Evolutionary conservation across 805 yeast species (phyloP).

Genomic region (Starmerella stigmatis): DNA sequence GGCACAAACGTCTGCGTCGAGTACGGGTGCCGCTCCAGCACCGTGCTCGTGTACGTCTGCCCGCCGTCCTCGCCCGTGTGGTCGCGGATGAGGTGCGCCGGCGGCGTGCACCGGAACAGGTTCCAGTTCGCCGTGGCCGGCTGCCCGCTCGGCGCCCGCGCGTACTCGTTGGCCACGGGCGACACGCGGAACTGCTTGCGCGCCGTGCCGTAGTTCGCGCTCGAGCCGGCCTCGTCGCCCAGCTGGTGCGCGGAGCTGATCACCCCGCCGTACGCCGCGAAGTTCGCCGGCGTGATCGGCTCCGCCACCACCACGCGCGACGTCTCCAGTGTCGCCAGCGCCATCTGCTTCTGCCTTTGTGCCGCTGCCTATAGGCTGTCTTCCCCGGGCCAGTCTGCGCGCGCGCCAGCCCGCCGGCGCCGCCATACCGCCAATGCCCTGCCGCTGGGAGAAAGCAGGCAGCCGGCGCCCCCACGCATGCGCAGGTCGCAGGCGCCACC

Average conservation of each 20-base stretch:
- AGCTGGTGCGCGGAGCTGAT: slow-evolving; percentile 71
- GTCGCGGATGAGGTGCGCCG: slow-evolving; percentile 43
- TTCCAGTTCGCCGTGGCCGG: slow-evolving; percentile 62
- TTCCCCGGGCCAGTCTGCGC: too few species aligned
- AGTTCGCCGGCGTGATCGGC: slow-evolving; percentile 55
- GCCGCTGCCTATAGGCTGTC: too few species aligned
- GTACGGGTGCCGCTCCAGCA: slow-evolving; percentile 81
- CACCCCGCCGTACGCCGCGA: slow-evolving; percentile 62
- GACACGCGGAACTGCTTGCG: slow-evolving; percentile 64
- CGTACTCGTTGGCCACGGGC: slow-evolving; percentile 34
- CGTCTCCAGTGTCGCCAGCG: slow-evolving; percentile 21
- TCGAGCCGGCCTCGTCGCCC: slow-evolving; percentile 34
- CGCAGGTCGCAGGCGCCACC: too few species aligned
- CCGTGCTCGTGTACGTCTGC: slow-evolving; percentile 43
- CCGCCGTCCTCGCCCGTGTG: slow-evolving; percentile 18
- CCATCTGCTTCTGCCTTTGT: too few species aligned
- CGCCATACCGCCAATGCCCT: not conserved
- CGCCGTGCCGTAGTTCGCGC: slow-evolving; percentile 94
- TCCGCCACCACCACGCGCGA: slow-evolving; percentile 35
- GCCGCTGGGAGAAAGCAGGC: too few species aligned
- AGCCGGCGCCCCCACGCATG: too few species aligned
- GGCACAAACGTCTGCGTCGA: slow-evolving; percentile 88
- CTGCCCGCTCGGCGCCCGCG: not conserved
- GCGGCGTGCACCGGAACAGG: slow-evolving; percentile 71
- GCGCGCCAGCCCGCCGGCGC: not conserved